These are phyloP conservation scores for Conringia planisiliqua DNA, from an alignment of 345 rosid genomes.

Conservation along the genomic window DNA sequence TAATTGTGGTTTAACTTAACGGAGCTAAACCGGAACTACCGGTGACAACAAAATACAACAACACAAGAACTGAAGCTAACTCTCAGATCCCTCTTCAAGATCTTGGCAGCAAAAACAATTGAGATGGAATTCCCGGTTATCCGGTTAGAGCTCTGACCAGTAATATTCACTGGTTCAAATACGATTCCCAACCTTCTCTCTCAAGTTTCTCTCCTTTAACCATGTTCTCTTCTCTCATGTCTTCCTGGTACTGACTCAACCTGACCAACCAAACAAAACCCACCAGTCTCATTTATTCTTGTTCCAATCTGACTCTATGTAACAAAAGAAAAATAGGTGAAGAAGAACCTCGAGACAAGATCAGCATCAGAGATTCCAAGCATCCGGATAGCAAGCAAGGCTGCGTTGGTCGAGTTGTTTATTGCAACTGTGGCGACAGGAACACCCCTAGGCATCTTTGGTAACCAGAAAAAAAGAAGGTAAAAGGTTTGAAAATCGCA, in stretches of 20 bases:
- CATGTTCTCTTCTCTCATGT: conserved; percentile 65
- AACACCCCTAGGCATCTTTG: conserved; percentile 93
- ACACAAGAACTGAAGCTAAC: conserved; percentile 17
- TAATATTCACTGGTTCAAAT: conserved; percentile 12
- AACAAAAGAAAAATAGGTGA: background rate
- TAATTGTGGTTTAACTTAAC: no score
- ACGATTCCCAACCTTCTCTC: conserved; percentile 72
- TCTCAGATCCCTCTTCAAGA: background rate
- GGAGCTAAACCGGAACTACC: background rate
- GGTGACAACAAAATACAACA: background rate
- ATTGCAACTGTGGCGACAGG: conserved; percentile 95
- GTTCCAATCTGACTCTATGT: background rate
- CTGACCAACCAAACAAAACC: conserved; percentile 35
- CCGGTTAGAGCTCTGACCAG: background rate
- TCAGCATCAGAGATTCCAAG: conserved; percentile 71
- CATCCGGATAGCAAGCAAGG: conserved; percentile 75
- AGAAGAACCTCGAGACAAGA: conserved; percentile 46
- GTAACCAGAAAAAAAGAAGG: background rate
- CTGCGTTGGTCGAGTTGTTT: conserved; percentile 84
- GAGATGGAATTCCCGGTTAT: no score
- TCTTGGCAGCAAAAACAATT: background rate
- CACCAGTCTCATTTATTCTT: background rate
- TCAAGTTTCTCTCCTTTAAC: conserved; percentile 69
- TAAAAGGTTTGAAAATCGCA: background rate
- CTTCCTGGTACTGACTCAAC: conserved; percentile 90